Base-by-base conservation (phyloP, 768 basidiomycete genomes). In the Rhodosporidiobolus odoratus region DNA sequence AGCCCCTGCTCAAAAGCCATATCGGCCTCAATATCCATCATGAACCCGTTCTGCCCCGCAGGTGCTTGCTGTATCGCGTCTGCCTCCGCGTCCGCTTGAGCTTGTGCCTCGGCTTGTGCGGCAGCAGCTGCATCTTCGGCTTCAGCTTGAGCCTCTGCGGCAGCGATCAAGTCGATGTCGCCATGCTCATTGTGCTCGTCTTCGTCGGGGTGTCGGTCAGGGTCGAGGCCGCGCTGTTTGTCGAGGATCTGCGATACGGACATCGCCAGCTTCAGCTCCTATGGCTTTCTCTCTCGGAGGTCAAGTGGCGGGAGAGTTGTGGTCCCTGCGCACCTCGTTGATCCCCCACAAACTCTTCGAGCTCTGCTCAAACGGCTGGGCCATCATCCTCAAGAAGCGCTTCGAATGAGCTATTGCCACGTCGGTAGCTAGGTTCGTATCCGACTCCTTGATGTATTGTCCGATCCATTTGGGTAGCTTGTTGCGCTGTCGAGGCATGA, bases 401-500 rank as follows among this genome's bases (percentile, higher is more conserved):
- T 98, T 96, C 65, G 93, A 92, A 63, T 74, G 69, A 23, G 56
- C 65, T 35, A 74, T 65, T 32, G 73, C 73, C 45, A 74, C 66
- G 80, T 99, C 96, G 15, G 94, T 98, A 19, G 96, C 98, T 59
- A 99, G 83, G 80, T 98, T 99, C 16, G 96, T 90, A 27, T 93
- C 91, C 0, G 92, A 89, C 79, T 98, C 96, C n/a, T 92, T 96
- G 77, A 99, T 98, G 79, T 96, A 97, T 78, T 95, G 92, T 79
- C 98, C 97, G 75, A 99, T 98, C 96, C 96, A 99, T 52, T 91
- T 88, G 10, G 96, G 96, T 74, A 99, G 82, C 83, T 97, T 97
- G 43, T 92, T 89, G 45, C 95, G 85, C 81, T 82, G 80, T 62
- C 78, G 78, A 32, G 76, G 0, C 68, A 25, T 76, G 70, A 16